phyloP scores from a whole-genome alignment of 768 basidiomycete species.

The Rhodotorula toruloides region DNA sequence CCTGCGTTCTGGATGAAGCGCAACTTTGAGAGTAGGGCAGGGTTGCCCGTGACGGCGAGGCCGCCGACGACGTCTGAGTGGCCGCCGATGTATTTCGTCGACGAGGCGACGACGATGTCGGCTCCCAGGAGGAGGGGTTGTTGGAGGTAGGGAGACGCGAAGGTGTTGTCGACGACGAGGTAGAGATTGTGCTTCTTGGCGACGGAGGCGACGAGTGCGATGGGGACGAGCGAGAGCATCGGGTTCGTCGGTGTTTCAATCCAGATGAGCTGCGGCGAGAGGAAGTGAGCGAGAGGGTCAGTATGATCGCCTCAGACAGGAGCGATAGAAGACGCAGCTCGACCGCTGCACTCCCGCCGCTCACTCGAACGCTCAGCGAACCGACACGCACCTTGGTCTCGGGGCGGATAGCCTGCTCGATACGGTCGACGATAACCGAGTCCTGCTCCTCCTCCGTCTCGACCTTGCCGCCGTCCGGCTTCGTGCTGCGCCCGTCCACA shows the following conservation, averaged over 20 bases:
- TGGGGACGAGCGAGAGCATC: conserved; percentile 77
- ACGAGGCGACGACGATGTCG: conserved; percentile 61
- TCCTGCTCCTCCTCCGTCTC: conserved; percentile 48
- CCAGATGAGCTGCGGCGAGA: conserved; percentile 68
- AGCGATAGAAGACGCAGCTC: not conserved
- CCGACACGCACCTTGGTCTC: conserved; percentile 68
- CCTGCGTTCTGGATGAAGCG: conserved; percentile 86
- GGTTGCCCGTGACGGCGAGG: conserved; percentile 59
- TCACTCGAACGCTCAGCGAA: not conserved
- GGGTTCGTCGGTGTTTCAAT: conserved; percentile 95
- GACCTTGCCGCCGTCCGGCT: not conserved
- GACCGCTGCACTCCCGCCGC: no score
- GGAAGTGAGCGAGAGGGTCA: no score
- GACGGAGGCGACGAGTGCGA: conserved; percentile 63
- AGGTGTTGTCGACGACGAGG: conserved; percentile 71
- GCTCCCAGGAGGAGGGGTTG: conserved; percentile 72
- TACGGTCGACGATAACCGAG: conserved; percentile 58
- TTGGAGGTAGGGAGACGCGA: conserved; percentile 44
- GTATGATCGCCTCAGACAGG: no score
- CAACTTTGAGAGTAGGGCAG: conserved; percentile 57
- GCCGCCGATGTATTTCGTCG: conserved; percentile 78
- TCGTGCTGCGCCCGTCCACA: not conserved
- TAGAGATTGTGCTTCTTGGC: conserved; percentile 61
- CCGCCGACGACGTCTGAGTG: conserved; percentile 94
- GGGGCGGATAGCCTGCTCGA: conserved; percentile 61